Evolutionary conservation across 1,139 yeast genomes (phyloP).

Genomic region (Suhomyces maxii): DNA sequence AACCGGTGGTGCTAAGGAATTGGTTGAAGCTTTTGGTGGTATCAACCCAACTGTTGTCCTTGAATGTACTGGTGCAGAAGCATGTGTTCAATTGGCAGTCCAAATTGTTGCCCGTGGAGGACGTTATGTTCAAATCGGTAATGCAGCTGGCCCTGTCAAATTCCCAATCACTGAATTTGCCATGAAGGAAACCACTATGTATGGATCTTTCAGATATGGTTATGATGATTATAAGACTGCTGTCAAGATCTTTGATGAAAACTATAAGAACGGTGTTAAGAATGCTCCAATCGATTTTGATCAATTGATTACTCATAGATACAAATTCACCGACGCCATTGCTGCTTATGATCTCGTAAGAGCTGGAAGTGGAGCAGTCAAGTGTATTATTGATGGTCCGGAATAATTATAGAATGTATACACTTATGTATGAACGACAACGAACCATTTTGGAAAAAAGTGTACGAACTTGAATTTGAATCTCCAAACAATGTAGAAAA

Average conservation of each 20-base stretch:
- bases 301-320: slow-evolving; percentile 75
- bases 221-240: slow-evolving; percentile 77
- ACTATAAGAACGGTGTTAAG: slow-evolving; percentile 62
- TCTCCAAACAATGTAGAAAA: too few relatives aligned
- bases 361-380: slow-evolving; percentile 45
- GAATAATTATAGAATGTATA: slow-evolving; percentile 18
- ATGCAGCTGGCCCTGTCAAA: slow-evolving; percentile 62
- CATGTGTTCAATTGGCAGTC: slow-evolving; percentile 66
- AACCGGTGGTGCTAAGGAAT: slow-evolving; percentile 32
- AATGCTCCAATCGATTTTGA: slow-evolving; percentile 44
- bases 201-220: slow-evolving; percentile 81
- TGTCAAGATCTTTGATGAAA: slow-evolving; percentile 60
- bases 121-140: slow-evolving; percentile 72
- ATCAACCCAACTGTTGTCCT: slow-evolving; percentile 58
- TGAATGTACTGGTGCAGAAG: slow-evolving; percentile 74
- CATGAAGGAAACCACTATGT: slow-evolving; percentile 66
- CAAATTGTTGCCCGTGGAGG: slow-evolving; percentile 62
- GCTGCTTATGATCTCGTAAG: slow-evolving; percentile 76
- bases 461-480: too few relatives aligned
- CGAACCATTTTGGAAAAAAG: too few relatives aligned
- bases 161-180: slow-evolving; percentile 77
- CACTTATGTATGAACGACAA: background rate
- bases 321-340: slow-evolving; percentile 69
- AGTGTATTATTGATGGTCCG: slow-evolving; percentile 50
- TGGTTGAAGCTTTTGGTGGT: slow-evolving; percentile 44